phyloP scores from a whole-genome alignment of 139 green algal species.

The Gonium pectorale region DNA sequence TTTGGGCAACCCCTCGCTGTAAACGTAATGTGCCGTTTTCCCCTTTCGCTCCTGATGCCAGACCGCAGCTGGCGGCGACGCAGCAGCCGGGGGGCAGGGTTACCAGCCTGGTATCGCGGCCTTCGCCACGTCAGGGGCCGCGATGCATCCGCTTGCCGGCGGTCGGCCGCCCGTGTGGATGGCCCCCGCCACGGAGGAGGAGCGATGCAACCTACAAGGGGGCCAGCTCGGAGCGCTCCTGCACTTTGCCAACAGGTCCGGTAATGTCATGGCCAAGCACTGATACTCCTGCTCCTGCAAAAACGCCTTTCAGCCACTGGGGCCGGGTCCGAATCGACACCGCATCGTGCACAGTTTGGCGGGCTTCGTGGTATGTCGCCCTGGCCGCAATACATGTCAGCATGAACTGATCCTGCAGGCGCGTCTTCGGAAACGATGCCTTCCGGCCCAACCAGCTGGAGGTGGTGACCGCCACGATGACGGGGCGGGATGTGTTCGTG shows the following conservation, averaged over 20 bases:
- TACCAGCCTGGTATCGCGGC: constrained; percentile 17
- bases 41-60: no score
- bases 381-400: no score
- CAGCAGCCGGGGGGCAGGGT: not conserved
- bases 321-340: no score
- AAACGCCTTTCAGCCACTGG: no score
- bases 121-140: not conserved
- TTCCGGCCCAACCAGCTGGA: constrained; percentile 48
- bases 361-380: no score
- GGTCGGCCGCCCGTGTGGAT: not conserved
- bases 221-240: not conserved
- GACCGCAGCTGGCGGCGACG: not conserved
- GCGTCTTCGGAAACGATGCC: constrained; percentile 44
- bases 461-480: constrained; percentile 74
- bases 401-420: no score
- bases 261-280: no score
- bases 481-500: constrained; percentile 87
- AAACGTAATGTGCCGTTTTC: no score
- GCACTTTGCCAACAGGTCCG: constrained; percentile 34
- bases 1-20: no score
- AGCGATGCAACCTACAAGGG: not conserved
- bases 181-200: not conserved
- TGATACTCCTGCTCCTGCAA: no score
- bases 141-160: not conserved
- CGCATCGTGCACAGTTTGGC: no score